Conservation (phyloP, 352 stramenopile species). For the Phytophthora tentaculata region DNA sequence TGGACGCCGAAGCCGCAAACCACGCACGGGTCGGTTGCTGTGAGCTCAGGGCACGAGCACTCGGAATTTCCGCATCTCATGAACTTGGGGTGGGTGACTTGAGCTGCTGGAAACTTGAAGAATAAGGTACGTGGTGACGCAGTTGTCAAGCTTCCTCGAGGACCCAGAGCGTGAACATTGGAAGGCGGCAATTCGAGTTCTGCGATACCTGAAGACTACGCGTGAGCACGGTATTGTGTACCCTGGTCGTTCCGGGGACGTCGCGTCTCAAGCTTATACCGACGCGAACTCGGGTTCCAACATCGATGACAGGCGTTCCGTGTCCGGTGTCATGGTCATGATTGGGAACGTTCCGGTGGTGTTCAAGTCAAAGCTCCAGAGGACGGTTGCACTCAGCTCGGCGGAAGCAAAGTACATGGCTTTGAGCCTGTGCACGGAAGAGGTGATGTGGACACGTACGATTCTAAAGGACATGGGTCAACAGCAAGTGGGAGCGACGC, state of each 20-base stretch:
- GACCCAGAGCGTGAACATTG: not conserved
- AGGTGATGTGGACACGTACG: not conserved
- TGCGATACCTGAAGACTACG: not conserved
- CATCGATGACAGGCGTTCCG: not conserved
- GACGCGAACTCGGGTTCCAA: not conserved
- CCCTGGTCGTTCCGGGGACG: not conserved
- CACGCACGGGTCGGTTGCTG: not conserved
- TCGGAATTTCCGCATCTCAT: not conserved
- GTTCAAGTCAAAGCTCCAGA: slow-evolving; percentile 3
- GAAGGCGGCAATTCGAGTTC: not conserved
- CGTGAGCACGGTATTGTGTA: not conserved
- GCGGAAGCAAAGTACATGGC: slow-evolving; percentile 3
- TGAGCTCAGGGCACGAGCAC: not conserved
- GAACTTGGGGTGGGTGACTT: not conserved
- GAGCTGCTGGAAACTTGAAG: not conserved
- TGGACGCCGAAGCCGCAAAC: not conserved
- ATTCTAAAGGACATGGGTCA: not conserved
- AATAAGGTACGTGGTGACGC: not conserved
- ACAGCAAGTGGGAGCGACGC: not conserved
- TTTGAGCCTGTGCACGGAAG: not conserved
- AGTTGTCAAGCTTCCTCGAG: not conserved
- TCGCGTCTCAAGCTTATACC: not conserved
- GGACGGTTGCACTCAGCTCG: not conserved
- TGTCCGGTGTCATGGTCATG: not conserved
- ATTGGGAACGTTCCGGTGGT: not conserved